A percentile compares a stretch with the other conserved stretches of the same genome.
phyloP scores from a whole-genome alignment of 139 green algal genomes.

The Bryopsis sp. region DNA sequence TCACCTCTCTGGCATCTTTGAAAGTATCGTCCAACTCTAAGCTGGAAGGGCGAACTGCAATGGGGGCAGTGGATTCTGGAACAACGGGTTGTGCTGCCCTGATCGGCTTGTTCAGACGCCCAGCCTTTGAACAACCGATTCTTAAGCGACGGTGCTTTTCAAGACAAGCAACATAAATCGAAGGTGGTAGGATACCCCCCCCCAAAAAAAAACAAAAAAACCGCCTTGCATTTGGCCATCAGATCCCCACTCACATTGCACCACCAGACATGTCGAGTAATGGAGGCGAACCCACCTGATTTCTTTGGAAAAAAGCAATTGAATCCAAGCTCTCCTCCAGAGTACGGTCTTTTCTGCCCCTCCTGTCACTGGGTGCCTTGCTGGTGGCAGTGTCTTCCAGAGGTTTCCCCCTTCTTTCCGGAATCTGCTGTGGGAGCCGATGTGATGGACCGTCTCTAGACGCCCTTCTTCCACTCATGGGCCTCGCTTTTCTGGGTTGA shows the following conservation, averaged over 20 bases:
- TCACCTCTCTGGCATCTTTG: neutral
- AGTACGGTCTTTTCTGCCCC: neutral
- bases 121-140: neutral
- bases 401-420: neutral
- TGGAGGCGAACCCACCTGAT: neutral
- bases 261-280: neutral
- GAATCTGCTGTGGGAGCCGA: neutral
- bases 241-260: neutral
- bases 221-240: neutral
- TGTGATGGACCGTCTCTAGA: neutral
- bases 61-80: neutral
- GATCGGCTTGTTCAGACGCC: neutral
- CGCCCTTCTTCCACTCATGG: neutral
- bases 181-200: too few relatives aligned
- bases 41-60: too few relatives aligned
- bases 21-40: neutral
- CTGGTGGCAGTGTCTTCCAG: neutral
- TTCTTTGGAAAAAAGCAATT: neutral
- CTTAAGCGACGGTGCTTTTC: neutral
- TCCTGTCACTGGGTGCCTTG: neutral
- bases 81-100: neutral
- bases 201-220: neutral
- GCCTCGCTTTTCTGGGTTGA: neutral
- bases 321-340: conserved; percentile 1
- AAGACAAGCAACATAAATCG: neutral